phyloP scores from a whole-genome alignment of 78 protist genomes.

The Diacronema lutheri region DNA sequence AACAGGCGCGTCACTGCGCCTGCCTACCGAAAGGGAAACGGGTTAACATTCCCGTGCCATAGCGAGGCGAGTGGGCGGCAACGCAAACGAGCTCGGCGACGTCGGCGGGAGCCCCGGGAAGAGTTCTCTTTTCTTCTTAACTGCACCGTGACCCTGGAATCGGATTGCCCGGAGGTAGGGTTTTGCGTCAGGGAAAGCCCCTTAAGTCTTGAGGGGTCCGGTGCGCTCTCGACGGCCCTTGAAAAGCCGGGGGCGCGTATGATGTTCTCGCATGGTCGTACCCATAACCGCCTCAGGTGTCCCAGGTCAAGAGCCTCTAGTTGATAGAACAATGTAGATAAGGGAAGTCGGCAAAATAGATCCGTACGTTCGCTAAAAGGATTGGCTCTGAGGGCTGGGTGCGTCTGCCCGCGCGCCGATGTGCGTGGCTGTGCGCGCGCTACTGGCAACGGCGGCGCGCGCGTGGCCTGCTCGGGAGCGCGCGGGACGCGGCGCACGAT shows the following conservation, averaged over 20 bases:
- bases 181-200: slow-evolving; percentile 22
- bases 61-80: slow-evolving; percentile 29
- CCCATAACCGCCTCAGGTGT: slow-evolving; percentile 88
- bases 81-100: slow-evolving; percentile 54
- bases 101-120: slow-evolving; percentile 54
- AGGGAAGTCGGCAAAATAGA: slow-evolving; percentile 94
- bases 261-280: slow-evolving; percentile 54
- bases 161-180: slow-evolving; percentile 50
- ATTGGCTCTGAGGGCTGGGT: slow-evolving; percentile 81
- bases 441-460: not conserved
- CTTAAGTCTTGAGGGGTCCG: slow-evolving; percentile 26
- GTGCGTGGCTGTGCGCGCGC: not conserved
- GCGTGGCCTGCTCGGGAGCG: slow-evolving; percentile 1
- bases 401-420: not conserved
- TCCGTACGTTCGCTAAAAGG: slow-evolving; percentile 91
- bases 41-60: slow-evolving; percentile 81
- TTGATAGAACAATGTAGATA: slow-evolving; percentile 80
- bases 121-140: slow-evolving; percentile 79
- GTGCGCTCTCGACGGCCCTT: slow-evolving; percentile 55
- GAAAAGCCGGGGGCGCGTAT: slow-evolving; percentile 63
- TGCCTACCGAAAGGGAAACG: slow-evolving; percentile 77
- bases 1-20: not conserved
- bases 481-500: not conserved
- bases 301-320: slow-evolving; percentile 92
- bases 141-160: slow-evolving; percentile 35